These are phyloP conservation scores for Aspergillus sp. DNA, from an alignment of 2,329 filamentous ascomycete species.

Conservation along the genomic window DNA sequence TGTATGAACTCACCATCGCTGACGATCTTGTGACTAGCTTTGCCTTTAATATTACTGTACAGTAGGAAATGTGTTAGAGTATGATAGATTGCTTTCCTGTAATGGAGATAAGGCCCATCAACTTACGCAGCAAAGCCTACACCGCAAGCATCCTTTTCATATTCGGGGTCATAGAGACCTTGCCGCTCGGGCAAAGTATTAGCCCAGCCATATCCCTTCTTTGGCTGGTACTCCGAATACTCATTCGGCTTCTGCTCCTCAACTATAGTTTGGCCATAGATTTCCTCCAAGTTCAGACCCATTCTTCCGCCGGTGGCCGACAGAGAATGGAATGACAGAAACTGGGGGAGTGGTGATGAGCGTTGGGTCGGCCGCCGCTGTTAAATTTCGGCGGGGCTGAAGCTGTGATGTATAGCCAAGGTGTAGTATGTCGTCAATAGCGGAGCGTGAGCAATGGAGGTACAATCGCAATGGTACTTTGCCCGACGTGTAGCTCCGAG, in stretches of 20 bases:
- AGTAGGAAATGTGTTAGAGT: constrained; percentile 11
- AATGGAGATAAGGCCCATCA: neutral
- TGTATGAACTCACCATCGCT: constrained; percentile 74
- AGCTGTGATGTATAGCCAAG: constrained; percentile 17
- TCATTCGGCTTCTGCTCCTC: constrained; percentile 45
- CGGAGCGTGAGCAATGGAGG: constrained; percentile 22
- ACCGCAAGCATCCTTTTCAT: constrained; percentile 99
- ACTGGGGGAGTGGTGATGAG: constrained; percentile 15
- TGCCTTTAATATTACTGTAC: constrained; percentile 90
- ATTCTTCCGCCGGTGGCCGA: constrained; percentile 49
- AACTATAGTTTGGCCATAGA: constrained; percentile 48
- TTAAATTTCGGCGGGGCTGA: constrained; percentile 19
- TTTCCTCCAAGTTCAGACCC: constrained; percentile 50
- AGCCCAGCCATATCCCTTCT: constrained; percentile 82
- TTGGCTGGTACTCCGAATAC: constrained; percentile 55
- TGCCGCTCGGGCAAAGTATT: constrained; percentile 95
- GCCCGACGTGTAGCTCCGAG: constrained; percentile 23
- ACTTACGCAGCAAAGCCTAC: constrained; percentile 96
- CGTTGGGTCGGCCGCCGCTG: constrained; percentile 21
- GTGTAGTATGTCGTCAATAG: constrained; percentile 25
- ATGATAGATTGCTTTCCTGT: constrained; percentile 4
- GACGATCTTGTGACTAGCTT: constrained; percentile 95
- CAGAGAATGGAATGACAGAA: constrained; percentile 36
- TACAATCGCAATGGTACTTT: constrained; percentile 9
- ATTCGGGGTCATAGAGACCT: constrained; percentile 93